phyloP scores from a whole-genome alignment of 2,329 filamentous ascomycete species.

The Alternaria sp. region DNA sequence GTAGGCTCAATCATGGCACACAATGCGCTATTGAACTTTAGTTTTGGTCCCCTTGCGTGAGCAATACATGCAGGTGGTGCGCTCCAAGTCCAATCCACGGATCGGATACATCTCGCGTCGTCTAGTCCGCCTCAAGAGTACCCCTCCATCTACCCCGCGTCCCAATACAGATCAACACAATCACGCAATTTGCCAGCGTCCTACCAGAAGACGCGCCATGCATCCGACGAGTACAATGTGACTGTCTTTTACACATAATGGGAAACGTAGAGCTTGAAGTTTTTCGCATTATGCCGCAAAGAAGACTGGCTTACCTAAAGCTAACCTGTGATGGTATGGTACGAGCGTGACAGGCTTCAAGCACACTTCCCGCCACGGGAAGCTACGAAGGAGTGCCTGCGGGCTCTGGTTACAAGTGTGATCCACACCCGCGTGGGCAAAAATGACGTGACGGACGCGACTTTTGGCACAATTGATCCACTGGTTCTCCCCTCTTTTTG shows the following conservation, averaged over 20 bases:
- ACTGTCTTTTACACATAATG: not conserved
- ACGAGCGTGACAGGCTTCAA: not conserved
- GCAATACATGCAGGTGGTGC: not conserved
- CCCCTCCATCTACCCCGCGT: not conserved
- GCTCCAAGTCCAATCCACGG: not conserved
- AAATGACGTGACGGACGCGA: conserved; percentile 12
- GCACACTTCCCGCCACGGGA: not conserved
- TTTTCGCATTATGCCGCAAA: not conserved
- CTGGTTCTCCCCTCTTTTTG: conserved; percentile 1
- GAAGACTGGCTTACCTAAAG: not conserved
- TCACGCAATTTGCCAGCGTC: not conserved
- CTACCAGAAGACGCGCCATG: not conserved
- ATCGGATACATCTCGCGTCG: not conserved
- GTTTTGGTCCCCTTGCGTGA: not conserved
- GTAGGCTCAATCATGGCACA: conserved; percentile 3
- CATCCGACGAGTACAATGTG: not conserved
- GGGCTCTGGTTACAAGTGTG: not conserved
- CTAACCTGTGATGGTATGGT: not conserved
- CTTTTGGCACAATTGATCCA: not conserved
- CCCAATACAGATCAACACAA: not conserved
- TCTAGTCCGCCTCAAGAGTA: not conserved
- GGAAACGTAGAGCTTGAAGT: not conserved
- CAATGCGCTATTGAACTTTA: not conserved
- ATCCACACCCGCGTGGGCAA: not conserved
- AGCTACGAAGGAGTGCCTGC: not conserved